Evolutionary conservation across 2,329 filamentous ascomycete species (phyloP).

Genomic region (Arthrobotrys sinensis): DNA sequence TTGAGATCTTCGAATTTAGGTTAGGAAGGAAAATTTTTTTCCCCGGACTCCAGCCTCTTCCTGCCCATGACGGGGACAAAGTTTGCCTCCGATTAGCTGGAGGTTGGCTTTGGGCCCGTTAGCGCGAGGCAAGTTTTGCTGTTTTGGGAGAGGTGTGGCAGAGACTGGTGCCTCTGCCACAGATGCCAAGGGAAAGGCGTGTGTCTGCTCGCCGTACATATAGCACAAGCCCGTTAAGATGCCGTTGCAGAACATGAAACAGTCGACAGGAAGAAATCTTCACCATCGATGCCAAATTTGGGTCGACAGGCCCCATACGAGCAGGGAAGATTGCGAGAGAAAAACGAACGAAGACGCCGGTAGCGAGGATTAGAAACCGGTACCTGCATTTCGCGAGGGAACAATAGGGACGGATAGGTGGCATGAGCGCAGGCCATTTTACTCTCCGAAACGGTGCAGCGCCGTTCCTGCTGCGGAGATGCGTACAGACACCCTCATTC

Average conservation of each 20-base stretch:
- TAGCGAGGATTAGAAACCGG: conserved; percentile 45
- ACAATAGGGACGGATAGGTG: conserved; percentile 7
- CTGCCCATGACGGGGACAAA: conserved; percentile 41
- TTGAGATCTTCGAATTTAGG: conserved; percentile 17
- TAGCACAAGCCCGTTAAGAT: conserved; percentile 25
- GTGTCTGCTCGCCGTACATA: conserved; percentile 53
- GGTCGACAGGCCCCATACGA: conserved; percentile 23
- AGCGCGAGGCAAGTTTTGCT: conserved; percentile 41
- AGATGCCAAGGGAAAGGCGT: conserved; percentile 21
- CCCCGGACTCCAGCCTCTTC: conserved; percentile 22
- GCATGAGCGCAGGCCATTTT: conserved; percentile 3
- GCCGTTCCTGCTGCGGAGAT: conserved; percentile 25
- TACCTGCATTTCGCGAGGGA: conserved; percentile 57
- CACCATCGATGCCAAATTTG: conserved; percentile 54
- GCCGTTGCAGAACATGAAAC: conserved; percentile 59
- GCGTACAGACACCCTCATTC: not conserved
- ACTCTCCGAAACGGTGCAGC: not conserved
- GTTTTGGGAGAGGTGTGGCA: conserved; percentile 40
- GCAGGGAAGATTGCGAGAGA: conserved; percentile 41
- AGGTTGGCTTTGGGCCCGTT: conserved; percentile 30
- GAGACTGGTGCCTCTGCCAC: conserved; percentile 4
- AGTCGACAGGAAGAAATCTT: conserved; percentile 43
- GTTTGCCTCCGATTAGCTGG: conserved; percentile 33
- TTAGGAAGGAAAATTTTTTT: conserved; percentile 27
- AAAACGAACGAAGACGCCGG: conserved; percentile 37